Evolutionary conservation across 495 filamentous ascomycete genomes (phyloP), one percentile per base, ranked within the genome.

Genomic region (Penicillium pancosmium): DNA sequence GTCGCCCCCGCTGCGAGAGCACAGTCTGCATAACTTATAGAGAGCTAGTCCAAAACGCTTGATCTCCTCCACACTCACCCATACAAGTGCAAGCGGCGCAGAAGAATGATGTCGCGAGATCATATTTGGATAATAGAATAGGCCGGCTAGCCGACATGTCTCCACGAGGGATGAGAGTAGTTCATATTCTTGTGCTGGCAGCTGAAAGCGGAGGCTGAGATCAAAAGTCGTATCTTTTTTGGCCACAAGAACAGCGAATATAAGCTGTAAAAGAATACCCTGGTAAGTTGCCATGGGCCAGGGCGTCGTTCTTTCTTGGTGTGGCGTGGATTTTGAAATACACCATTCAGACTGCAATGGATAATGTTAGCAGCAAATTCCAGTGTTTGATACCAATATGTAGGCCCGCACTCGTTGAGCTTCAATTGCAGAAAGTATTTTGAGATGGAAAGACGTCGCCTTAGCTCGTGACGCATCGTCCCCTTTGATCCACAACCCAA

Each of bases 211-310:
- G 9, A 16, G 9, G 43, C 16, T 9, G 12, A 46, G 18, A 21
- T 64, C 59, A 2, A 56, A 27, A 15, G 21, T 43, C 6, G 3
- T 43, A 16, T 60, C 16, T 5, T 58, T 31, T 41, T 56, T 60
- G 1, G 56, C 56, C 35, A 60, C 35, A n/a, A 68, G 31, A 18
- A 60, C 21, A 3, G 67, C 23, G 33, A 65, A 59, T 7, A 69
- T 60, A 11, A 67, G 12, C 7, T 67, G 56, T 2, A 69, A 62
- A 5, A 67, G 57, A 16, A 69, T 52, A 21, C 53, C 58, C 51
- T 69, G 67, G 46, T 57, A 67, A 4, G 61, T 61, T 16, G 67
- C 50, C 19, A 67, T 67, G 2, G 64, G 64, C 64, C 63, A 69
- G 16, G 48, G 15, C 3, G 52, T 47, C 11, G 31, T 34, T 15